These are phyloP conservation scores for Phaeodactylum tricornutum DNA, from an alignment of 108 stramenopile species.

Conservation along the genomic window DNA sequence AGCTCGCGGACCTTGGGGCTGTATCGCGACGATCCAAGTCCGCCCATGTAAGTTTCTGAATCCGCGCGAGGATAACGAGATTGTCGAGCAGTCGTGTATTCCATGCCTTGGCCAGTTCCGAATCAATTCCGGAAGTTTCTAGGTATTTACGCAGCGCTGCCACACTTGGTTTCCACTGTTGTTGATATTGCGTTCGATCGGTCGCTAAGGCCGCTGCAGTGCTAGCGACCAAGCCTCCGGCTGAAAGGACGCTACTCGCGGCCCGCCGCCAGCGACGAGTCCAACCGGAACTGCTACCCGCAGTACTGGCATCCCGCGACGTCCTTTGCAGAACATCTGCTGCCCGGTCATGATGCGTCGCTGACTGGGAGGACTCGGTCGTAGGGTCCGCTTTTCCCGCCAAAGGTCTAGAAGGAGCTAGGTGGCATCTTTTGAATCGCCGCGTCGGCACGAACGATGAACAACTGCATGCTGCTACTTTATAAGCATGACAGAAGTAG, in stretches of 20 bases:
- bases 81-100: slow-evolving; percentile 11
- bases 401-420: too few relatives aligned
- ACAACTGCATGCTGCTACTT: too few relatives aligned
- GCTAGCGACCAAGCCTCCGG: slow-evolving; percentile 26
- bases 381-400: too few relatives aligned
- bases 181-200: slow-evolving; percentile 13
- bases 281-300: too few relatives aligned
- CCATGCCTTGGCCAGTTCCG: slow-evolving; percentile 17
- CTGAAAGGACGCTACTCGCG: slow-evolving; percentile 12
- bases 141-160: slow-evolving; percentile 15
- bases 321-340: too few relatives aligned
- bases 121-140: slow-evolving; percentile 20
- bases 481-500: too few relatives aligned
- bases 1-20: slow-evolving; percentile 4
- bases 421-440: too few relatives aligned
- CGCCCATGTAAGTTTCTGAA: slow-evolving; percentile 8
- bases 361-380: too few relatives aligned
- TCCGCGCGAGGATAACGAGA: slow-evolving; percentile 14
- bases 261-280: slow-evolving; percentile 17
- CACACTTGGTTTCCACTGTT: slow-evolving; percentile 7
- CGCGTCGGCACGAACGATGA: too few relatives aligned
- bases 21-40: slow-evolving; percentile 5
- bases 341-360: too few relatives aligned
- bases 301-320: too few relatives aligned
- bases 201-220: slow-evolving; percentile 3